phyloP scores from a whole-genome alignment of 305 asterid species.

The Fraxinus albicans region DNA sequence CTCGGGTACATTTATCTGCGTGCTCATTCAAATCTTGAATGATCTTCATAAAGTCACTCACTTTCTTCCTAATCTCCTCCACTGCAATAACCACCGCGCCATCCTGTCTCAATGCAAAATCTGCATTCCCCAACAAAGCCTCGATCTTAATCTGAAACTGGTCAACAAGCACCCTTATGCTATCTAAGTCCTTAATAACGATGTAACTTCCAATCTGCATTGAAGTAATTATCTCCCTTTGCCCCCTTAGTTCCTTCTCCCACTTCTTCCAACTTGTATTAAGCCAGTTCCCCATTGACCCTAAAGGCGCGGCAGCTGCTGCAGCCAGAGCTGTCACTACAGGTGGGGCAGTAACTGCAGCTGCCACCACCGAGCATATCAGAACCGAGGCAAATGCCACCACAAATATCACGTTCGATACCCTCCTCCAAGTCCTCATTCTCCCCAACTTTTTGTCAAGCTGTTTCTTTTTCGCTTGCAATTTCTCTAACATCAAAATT shows the following conservation, averaged over 20 bases:
- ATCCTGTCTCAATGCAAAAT: constrained; percentile 54
- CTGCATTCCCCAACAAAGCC: constrained; percentile 50
- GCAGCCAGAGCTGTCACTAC: constrained; percentile 70
- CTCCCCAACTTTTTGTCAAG: constrained; percentile 51
- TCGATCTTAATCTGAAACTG: constrained; percentile 59
- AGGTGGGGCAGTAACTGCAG: constrained; percentile 82
- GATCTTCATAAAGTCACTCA: constrained; percentile 48
- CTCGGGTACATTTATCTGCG: constrained; percentile 62
- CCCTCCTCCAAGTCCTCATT: constrained; percentile 58
- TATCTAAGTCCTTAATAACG: constrained; percentile 62
- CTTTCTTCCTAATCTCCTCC: constrained; percentile 60
- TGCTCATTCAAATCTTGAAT: constrained; percentile 54
- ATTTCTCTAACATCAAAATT: constrained; percentile 47
- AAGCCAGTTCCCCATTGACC: constrained; percentile 81
- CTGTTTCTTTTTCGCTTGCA: constrained; percentile 49
- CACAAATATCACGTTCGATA: constrained; percentile 65
- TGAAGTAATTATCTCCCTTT: constrained; percentile 51
- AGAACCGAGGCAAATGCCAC: constrained; percentile 63
- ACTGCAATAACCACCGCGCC: constrained; percentile 67
- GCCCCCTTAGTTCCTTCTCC: constrained; percentile 59
- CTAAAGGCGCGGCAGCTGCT: constrained; percentile 78
- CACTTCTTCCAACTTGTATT: constrained; percentile 65
- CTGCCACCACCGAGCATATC: constrained; percentile 85
- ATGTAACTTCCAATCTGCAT: constrained; percentile 57
- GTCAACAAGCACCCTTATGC: constrained; percentile 52